Evolutionary conservation across 257 asterid genomes (phyloP).

Genomic region (Anisodus acutangulus): DNA sequence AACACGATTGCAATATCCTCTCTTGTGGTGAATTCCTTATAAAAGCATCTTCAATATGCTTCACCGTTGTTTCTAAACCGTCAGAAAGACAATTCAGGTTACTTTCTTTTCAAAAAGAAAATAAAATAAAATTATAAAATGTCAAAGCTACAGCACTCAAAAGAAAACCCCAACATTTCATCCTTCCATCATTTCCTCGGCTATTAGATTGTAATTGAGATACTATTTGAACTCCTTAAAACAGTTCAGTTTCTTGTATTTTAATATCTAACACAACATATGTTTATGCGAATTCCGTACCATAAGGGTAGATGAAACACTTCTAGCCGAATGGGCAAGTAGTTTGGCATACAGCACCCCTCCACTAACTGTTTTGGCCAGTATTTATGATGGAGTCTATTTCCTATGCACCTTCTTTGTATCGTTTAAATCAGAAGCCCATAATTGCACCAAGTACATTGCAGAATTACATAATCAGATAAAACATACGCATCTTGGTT

Average conservation of each 20-base stretch:
- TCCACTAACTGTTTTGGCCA: not conserved
- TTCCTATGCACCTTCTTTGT: not conserved
- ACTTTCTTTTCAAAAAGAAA: not conserved
- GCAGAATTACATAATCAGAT: not conserved
- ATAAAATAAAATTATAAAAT: not conserved
- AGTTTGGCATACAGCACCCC: not conserved
- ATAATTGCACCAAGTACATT: not conserved
- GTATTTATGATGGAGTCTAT: not conserved
- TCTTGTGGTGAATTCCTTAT: constrained; percentile 84
- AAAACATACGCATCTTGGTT: not conserved
- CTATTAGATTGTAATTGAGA: not conserved
- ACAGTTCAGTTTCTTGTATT: too few relatives aligned
- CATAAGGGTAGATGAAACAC: not conserved
- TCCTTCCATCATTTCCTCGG: not conserved
- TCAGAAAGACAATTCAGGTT: not conserved
- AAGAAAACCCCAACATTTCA: not conserved
- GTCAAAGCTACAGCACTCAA: not conserved
- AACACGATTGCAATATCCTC: constrained; percentile 87
- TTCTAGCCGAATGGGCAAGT: not conserved
- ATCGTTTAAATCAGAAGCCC: not conserved
- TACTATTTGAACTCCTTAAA: too few relatives aligned
- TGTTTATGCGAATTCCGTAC: too few relatives aligned
- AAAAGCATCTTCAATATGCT: constrained; percentile 95
- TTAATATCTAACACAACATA: too few relatives aligned
- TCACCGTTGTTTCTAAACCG: constrained; percentile 74